Percentiles rank a stretch among this genome's conserved stretches.
phyloP scores from a whole-genome alignment of 2,329 filamentous ascomycete species.

The Penicillium sp. region DNA sequence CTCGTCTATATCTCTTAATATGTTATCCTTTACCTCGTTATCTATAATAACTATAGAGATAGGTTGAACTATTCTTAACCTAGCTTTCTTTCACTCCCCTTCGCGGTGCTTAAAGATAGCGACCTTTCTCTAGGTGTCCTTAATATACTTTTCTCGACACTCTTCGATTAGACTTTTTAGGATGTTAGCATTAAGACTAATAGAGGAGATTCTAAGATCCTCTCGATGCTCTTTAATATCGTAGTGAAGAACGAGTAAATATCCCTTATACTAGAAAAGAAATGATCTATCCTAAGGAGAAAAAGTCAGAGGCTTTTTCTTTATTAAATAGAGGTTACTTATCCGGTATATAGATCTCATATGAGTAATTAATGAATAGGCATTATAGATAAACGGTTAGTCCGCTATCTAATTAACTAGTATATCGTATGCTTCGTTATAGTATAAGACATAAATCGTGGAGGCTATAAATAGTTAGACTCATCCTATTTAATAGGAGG shows the following conservation, averaged over 20 bases:
- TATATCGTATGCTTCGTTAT: conserved; percentile 29
- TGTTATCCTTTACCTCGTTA: conserved; percentile 27
- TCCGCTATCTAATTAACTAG: conserved; percentile 25
- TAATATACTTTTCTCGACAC: conserved; percentile 39
- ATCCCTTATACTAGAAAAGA: conserved; percentile 31
- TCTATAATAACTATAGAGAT: conserved; percentile 29
- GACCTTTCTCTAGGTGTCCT: conserved; percentile 32
- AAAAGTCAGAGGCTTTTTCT: conserved; percentile 28
- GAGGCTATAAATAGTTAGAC: conserved; percentile 23
- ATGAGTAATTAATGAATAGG: conserved; percentile 25
- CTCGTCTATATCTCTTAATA: conserved; percentile 44
- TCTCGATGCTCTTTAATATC: conserved; percentile 26
- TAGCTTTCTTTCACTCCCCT: conserved; percentile 31
- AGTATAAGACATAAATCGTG: conserved; percentile 28
- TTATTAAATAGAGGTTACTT: conserved; percentile 21
- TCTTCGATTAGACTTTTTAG: conserved; percentile 41
- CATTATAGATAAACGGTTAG: conserved; percentile 23
- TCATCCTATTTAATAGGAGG: conserved; percentile 14
- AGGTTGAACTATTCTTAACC: conserved; percentile 23
- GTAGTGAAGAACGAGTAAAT: conserved; percentile 34
- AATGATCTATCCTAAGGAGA: conserved; percentile 31
- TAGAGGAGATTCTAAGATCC: conserved; percentile 27
- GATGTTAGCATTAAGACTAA: conserved; percentile 27
- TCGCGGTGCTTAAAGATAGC: conserved; percentile 38
- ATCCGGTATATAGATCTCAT: conserved; percentile 21